Base-by-base conservation (phyloP, 164 flowering plant species). In the Sextonia rubra region DNA sequence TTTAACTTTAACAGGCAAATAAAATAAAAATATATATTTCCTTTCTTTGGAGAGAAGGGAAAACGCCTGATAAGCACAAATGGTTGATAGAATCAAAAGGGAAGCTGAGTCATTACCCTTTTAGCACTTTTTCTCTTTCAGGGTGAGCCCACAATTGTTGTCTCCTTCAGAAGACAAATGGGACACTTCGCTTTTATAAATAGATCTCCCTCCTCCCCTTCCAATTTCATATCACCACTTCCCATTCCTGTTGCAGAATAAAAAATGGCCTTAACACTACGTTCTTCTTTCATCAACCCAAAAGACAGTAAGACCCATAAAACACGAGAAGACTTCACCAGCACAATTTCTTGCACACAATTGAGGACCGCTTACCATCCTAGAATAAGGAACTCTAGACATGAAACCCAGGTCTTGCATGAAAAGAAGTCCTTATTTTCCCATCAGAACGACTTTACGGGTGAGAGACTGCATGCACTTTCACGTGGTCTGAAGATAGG, bases 221-320 rank as follows among this genome's bases (percentile, higher is more conserved):
- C 5, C 29, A 0, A 30, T 70, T 52, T 23, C 25, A 60, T 58
- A 24, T 47, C 47, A 32, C 58, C 65, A 32, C 44, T 30, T 70
- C 69, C 80, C 22, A 47, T 58, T 67, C 27, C 26, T 60, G 47
- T 58, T 48, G 22, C 63, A 23, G 44, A 30, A 30, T 63, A 47
- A 55, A 56, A 75, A 26, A 89, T 90, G 95, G 76, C 52, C 55
- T 66, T 37, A 66, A 66, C 69, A 37, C 69, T 66, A 18, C 69
- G 52, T 76, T 88, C 85, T 72, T 85, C 91, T 66, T 88, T 90
- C 73, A 82, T 86, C 69, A 84, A 76, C 74, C 79, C 76, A 1
- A 87, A 81, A 73, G 88, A 83, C 47, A 75, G 77, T 78, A 93
- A 77, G 64, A 78, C 60, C 78, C 76, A 69, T 17, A 88, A 76